Evolutionary conservation across 2,329 filamentous ascomycete genomes (phyloP).

Genomic region (Xylaria sp.): DNA sequence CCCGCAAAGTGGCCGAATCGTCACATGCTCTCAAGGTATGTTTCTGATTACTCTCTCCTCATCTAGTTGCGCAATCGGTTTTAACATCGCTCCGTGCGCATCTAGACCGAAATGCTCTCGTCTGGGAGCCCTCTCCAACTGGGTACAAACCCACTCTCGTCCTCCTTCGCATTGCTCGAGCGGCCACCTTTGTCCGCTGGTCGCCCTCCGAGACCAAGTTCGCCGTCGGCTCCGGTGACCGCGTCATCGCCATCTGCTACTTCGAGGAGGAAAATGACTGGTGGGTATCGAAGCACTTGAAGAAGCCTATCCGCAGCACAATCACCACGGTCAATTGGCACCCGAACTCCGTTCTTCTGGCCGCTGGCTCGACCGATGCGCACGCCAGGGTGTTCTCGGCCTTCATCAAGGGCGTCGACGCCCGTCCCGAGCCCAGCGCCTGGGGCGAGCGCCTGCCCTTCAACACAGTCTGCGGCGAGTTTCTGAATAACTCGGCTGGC

Average conservation of each 20-base stretch:
- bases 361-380: conserved; percentile 95
- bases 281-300: conserved; percentile 99
- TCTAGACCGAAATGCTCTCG: conserved; percentile 93
- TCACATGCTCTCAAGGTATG: conserved; percentile 93
- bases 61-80: not conserved
- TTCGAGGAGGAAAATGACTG: conserved; percentile 99
- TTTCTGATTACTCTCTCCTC: conserved; percentile 39
- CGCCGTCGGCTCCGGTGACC: conserved; percentile 93
- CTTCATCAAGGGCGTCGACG: conserved; percentile 95
- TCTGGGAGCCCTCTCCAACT: conserved; percentile 93
- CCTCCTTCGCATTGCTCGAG: conserved; percentile 94
- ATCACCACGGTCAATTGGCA: conserved; percentile 97
- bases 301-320: conserved; percentile 98
- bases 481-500: conserved; percentile 92
- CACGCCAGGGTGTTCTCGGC: conserved; percentile 94
- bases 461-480: conserved; percentile 98
- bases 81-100: conserved; percentile 12
- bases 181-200: conserved; percentile 97
- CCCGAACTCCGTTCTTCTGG: conserved; percentile 94
- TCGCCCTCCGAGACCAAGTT: conserved; percentile 97
- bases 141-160: conserved; percentile 98
- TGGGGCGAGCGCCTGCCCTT: conserved; percentile 98
- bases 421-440: conserved; percentile 82
- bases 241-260: conserved; percentile 96
- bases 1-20: conserved; percentile 88